Conservation (phyloP, 1,139 yeast species). For the Suhomyces terraborum region DNA sequence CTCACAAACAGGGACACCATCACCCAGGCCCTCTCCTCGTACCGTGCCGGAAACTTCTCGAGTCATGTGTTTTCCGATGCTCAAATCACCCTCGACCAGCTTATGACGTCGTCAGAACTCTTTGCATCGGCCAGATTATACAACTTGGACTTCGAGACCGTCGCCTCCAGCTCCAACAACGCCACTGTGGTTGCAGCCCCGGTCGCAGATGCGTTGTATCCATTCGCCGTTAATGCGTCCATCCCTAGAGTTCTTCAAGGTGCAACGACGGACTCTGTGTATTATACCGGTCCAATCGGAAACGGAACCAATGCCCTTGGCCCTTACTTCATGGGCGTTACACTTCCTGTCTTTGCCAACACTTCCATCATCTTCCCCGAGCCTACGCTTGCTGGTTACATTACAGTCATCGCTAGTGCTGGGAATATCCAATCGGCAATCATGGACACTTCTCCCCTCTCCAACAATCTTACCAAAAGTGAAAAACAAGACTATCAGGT, state of each 20-base stretch:
- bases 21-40: conserved; percentile 59
- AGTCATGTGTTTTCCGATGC: conserved; percentile 44
- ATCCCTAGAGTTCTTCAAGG: conserved; percentile 38
- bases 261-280: conserved; percentile 46
- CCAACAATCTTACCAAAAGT: conserved; percentile 2
- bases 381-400: conserved; percentile 68
- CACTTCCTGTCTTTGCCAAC: conserved; percentile 73
- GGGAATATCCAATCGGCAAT: conserved; percentile 52
- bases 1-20: conserved; percentile 64
- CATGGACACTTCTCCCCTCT: conserved; percentile 30
- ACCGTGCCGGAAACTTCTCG: conserved; percentile 70
- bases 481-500: conserved; percentile 33
- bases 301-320: conserved; percentile 38
- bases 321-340: conserved; percentile 53
- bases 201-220: conserved; percentile 49
- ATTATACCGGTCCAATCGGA: conserved; percentile 60
- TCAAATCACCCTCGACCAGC: conserved; percentile 53
- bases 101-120: conserved; percentile 60
- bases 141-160: conserved; percentile 49
- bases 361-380: conserved; percentile 64
- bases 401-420: conserved; percentile 67
- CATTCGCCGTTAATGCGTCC: conserved; percentile 47
- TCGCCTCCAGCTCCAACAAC: conserved; percentile 38
- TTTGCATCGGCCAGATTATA: conserved; percentile 71
- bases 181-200: conserved; percentile 30